Base-by-base conservation (phyloP, 2,329 filamentous ascomycete genomes). In the Neocucurbitaria cava region DNA sequence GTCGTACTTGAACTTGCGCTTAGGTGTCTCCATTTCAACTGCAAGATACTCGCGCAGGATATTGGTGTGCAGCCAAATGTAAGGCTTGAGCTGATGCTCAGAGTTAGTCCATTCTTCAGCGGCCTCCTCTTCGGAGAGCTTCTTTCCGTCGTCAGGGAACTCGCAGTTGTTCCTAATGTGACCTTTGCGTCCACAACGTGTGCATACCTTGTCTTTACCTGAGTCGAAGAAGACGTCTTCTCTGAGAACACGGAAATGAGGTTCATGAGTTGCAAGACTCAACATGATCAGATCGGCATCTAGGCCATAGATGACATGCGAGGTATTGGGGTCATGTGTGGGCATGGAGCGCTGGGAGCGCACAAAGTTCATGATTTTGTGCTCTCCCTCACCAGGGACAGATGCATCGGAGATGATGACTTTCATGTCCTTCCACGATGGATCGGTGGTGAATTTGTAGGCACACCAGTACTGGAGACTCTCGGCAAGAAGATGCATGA, bases 231-330 rank as follows among this genome's bases (percentile, higher is more conserved):
- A 98, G 31, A 99, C 95, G 75, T 99, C 96, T 77, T 99, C 95
- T 77, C 95, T 90, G 45, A 99, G 83, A 45, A 99, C 92, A 68
- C 93, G 89, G 77, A 99, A 99, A 78, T 98, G 89, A 49, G 96
- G 95, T 74, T 99, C 96, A 77, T 99, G 96, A 15, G 95, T 99
- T 23, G 91, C 95, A 65, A 99, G 86, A 56, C 94, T 95, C 72
- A 99, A 82, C 95, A 99, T 99, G 78, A 99, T 99, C 64, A 99
- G 82, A 83, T 99, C 95, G 56, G 95, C 96, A 81, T 99, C 95
- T 72, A 99, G 83, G 45, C 95, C 95, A 73, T 99, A 99, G 59
- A 99, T 97, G 68, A 99, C 96, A 78, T 99, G 95, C 57, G 91
- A 90, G 20, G 95, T 98, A 75, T 99, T 98, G 21, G 95, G 95